phyloP scores from a whole-genome alignment of 2,329 filamentous ascomycete species.

The Magnaporthiopsis incrustans region DNA sequence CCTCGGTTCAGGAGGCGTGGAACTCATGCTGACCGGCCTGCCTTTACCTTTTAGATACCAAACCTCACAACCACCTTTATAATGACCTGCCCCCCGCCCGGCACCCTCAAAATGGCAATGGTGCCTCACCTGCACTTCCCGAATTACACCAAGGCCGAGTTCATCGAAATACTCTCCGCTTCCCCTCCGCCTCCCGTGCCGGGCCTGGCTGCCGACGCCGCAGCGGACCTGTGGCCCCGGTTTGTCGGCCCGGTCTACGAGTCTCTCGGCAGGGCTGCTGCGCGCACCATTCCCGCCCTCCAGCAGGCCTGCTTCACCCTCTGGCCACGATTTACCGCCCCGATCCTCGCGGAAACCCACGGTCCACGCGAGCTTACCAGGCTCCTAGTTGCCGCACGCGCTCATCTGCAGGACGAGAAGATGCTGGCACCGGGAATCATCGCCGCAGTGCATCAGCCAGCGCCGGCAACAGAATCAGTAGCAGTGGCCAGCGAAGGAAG shows the following conservation, averaged over 20 bases:
- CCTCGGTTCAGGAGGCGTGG: neutral
- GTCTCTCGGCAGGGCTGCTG: constrained; percentile 70
- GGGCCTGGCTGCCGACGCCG: constrained; percentile 46
- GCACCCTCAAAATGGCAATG: constrained; percentile 60
- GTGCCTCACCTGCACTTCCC: constrained; percentile 76
- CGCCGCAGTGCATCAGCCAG: neutral
- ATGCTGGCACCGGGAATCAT: constrained; percentile 59
- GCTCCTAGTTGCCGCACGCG: constrained; percentile 63
- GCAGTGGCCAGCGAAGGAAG: neutral
- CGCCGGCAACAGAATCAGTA: constrained; percentile 4
- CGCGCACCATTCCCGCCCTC: constrained; percentile 70
- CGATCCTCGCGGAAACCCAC: constrained; percentile 66
- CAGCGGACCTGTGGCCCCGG: constrained; percentile 65
- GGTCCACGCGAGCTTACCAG: constrained; percentile 75
- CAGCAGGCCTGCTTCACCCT: constrained; percentile 61
- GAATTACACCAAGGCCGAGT: constrained; percentile 73
- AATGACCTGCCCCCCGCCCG: constrained; percentile 61
- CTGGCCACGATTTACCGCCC: constrained; percentile 79
- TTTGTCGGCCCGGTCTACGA: constrained; percentile 85
- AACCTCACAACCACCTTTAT: constrained; percentile 71
- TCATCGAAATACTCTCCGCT: constrained; percentile 66
- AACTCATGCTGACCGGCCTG: neutral
- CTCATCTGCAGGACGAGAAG: constrained; percentile 65
- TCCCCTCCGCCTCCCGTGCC: constrained; percentile 33
- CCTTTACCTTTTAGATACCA: constrained; percentile 52